Base-by-base conservation (phyloP, 2,329 filamentous ascomycete genomes). In the Nothophoma quercina region DNA sequence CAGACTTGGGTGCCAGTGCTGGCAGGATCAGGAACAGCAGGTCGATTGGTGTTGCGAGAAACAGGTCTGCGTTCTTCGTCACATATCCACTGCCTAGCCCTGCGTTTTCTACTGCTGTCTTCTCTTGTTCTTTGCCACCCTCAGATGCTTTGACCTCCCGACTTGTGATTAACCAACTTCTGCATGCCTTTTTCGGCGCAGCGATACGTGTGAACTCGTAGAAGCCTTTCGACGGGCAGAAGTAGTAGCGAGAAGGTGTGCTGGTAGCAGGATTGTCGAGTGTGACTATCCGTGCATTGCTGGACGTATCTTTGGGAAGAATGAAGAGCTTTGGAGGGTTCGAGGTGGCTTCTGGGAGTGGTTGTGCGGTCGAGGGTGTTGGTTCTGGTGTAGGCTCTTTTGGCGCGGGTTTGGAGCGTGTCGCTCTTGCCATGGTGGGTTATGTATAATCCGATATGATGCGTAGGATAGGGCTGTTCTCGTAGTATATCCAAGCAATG, bases 21-120 rank as follows among this genome's bases (percentile, higher is more conserved):
- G 93, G 89, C 1, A 98, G 78, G 3, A 96, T 70, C 42, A 98
- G 79, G 76, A 98, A 98, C 3, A 97, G 69, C 5, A 90, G 83
- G 72, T 99, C 95, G 47, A 96, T 80, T 2, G 86, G 84, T 1
- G 95, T 96, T 7, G 93, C 91, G 53, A 98, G 76, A 65, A 89
- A 88, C n/a, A 98, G 77, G 54, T 92, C 86, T 26, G 91, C 86
- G 34, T 81, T 82, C 64, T 87, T 86, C 26, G 86, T 82, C 19
- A 91, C 75, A 60, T 84, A 84, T 10, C 82, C 85, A 63, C 61
- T 64, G 22, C 65, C 62, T 44, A 67, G 51, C 10, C 55, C 42
- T 4, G 16, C 26, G 9, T 41, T 2, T 36, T 32, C 30, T 0
- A 6, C 15, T 51, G 19, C 34, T 56, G 25, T 42, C 53, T 22